phyloP scores from a whole-genome alignment of 1,284 basidiomycete genomes.

The Sanghuangporus baumii region DNA sequence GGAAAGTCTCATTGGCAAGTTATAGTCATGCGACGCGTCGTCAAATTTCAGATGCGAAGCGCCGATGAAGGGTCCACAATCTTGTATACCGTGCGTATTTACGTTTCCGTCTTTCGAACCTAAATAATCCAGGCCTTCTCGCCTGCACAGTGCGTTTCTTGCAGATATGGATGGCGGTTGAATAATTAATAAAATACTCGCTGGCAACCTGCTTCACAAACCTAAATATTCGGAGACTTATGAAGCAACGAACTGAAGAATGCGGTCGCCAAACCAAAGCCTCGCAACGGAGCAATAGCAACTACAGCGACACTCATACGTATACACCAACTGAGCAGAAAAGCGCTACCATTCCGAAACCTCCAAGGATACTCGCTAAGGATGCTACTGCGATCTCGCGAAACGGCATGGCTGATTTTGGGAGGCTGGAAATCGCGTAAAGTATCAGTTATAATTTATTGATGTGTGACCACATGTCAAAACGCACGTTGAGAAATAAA shows the following conservation, averaged over 20 bases:
- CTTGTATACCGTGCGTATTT: conserved; percentile 59
- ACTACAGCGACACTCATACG: conserved; percentile 43
- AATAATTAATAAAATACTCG: conserved; percentile 48
- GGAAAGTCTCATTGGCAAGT: background rate
- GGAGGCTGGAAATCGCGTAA: conserved; percentile 43
- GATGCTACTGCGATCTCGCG: conserved; percentile 66
- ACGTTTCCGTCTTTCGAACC: background rate
- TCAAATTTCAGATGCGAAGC: conserved; percentile 59
- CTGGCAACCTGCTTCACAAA: background rate
- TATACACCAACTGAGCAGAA: conserved; percentile 86
- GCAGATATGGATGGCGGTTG: conserved; percentile 72
- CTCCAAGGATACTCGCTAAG: conserved; percentile 71
- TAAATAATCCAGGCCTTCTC: background rate
- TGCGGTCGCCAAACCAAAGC: background rate
- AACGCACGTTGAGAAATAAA: conserved; percentile 86
- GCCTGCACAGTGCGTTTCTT: conserved; percentile 51
- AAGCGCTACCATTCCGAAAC: conserved; percentile 81
- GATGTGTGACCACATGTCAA: conserved; percentile 14
- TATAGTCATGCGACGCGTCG: background rate
- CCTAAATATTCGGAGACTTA: background rate
- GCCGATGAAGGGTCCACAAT: conserved; percentile 91
- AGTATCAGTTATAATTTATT: conserved; percentile 6
- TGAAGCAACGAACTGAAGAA: background rate
- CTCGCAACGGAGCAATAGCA: background rate
- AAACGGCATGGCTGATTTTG: conserved; percentile 62